Evolutionary conservation across 495 filamentous ascomycete species (phyloP).

Genomic region (Aspergillus indologenus): DNA sequence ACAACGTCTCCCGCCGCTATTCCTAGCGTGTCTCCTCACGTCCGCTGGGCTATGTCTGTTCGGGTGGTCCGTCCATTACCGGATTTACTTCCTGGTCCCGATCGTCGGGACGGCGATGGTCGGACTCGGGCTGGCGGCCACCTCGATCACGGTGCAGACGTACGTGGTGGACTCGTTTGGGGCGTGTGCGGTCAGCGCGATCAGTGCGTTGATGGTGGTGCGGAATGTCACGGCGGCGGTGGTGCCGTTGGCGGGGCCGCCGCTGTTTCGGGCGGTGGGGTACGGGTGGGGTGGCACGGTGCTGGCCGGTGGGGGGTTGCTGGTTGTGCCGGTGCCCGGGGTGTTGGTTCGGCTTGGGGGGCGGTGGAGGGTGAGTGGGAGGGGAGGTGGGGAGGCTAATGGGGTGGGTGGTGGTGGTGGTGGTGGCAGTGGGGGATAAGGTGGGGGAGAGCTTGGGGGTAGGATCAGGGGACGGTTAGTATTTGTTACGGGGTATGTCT

Average conservation of each 20-base stretch:
- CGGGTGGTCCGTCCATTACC: background rate
- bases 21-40: background rate
- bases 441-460: too few species aligned
- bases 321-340: background rate
- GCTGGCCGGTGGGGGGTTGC: background rate
- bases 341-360: background rate
- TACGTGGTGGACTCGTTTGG: conserved; percentile 2
- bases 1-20: background rate
- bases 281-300: background rate
- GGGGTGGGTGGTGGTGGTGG: background rate
- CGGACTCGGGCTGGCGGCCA: background rate
- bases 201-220: background rate
- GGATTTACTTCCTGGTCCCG: background rate
- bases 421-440: background rate
- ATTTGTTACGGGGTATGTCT: too few species aligned
- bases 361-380: background rate
- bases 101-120: background rate
- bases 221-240: background rate
- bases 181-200: background rate
- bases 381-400: background rate
- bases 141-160: background rate
- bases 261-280: background rate
- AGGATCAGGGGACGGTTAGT: too few species aligned
- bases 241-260: background rate
- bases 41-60: background rate